Evolutionary conservation across 2,329 filamentous ascomycete genomes (phyloP).

Genomic region (Apiospora pterosperma): DNA sequence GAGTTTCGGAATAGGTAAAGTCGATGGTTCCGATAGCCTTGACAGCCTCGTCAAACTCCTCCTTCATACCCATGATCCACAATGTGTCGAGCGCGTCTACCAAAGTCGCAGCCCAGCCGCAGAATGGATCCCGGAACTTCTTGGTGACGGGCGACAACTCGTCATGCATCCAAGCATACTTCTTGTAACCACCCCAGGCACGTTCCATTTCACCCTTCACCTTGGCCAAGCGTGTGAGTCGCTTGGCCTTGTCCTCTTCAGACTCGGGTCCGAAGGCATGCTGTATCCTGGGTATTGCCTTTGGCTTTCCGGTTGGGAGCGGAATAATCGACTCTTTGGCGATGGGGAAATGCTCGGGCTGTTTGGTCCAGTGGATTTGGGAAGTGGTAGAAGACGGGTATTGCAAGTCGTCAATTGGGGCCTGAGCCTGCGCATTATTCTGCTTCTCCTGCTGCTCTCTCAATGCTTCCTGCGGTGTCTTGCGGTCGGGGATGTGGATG

Average conservation of each 20-base stretch:
- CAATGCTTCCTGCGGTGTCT: conserved; percentile 21
- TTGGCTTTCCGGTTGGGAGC: conserved; percentile 70
- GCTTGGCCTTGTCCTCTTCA: conserved; percentile 53
- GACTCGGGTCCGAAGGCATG: conserved; percentile 67
- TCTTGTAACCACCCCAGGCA: conserved; percentile 79
- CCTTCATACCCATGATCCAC: conserved; percentile 68
- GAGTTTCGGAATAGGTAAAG: conserved; percentile 66
- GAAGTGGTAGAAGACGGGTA: conserved; percentile 19
- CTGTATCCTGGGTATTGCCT: conserved; percentile 74
- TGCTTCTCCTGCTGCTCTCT: conserved; percentile 14
- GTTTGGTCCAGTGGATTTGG: conserved; percentile 68
- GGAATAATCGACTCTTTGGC: conserved; percentile 65
- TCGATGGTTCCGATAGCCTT: conserved; percentile 61
- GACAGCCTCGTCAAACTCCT: conserved; percentile 65
- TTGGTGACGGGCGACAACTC: conserved; percentile 75
- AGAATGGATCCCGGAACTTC: conserved; percentile 73
- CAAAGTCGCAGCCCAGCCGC: conserved; percentile 68
- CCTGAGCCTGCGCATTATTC: conserved; percentile 15
- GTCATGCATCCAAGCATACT: conserved; percentile 80
- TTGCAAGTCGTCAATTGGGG: conserved; percentile 19
- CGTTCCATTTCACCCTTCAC: conserved; percentile 74
- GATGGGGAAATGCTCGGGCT: conserved; percentile 75
- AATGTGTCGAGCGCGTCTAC: conserved; percentile 67
- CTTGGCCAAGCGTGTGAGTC: conserved; percentile 59
- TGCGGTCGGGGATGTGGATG: conserved; percentile 27